Evolutionary conservation across 1,139 yeast genomes (phyloP), one percentile per base, ranked within the genome.

Genomic region (Suhomyces choctaworum): DNA sequence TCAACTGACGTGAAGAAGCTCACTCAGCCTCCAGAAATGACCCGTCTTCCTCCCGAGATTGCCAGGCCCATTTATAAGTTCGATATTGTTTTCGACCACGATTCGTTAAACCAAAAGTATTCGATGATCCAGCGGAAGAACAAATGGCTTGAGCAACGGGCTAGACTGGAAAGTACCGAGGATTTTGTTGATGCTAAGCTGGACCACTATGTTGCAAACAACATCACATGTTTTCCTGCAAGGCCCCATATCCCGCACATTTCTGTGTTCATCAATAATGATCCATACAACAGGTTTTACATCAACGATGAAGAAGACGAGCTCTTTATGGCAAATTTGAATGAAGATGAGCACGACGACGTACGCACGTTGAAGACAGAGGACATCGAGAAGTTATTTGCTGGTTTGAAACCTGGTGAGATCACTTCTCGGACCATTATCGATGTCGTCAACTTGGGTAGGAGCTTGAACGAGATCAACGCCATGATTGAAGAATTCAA

Each of bases 401-500:
- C 24, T 3, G 31, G 28, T 11, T 27, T 35, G 13, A 24, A 25
- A 7, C 20, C 20, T 7, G 32, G 27, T 8, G 16, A 16, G 13
- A 22, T 22, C 7, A 24, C 29, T 13, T 23, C 40, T 9, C 39
- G 36, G 13, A 37, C 29, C 4, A 32, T 40, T 8, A 38, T 44
- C 20, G 41, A 43, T 14, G 41, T 48, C 38, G 36, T 40, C 16
- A 61, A 75, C 41, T 63, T 81, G 20, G 90, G 89, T 7, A 70
- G 78, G 39, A 68, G 85, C n/a, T 54, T 84, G 36, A 77, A 78
- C 43, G 92, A 84, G 50, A 80, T 88, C 82, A 72, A 73, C 37
- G 36, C 46, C 3, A 58, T 71, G 24, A 80, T 81, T 19, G 65
- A 67, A 3, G 86, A 81, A 50, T 82, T 79, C 53, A 84, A 80